Evolutionary conservation across 805 yeast genomes (phyloP).

Genomic region (Tetrapisispora iriomotensis): DNA sequence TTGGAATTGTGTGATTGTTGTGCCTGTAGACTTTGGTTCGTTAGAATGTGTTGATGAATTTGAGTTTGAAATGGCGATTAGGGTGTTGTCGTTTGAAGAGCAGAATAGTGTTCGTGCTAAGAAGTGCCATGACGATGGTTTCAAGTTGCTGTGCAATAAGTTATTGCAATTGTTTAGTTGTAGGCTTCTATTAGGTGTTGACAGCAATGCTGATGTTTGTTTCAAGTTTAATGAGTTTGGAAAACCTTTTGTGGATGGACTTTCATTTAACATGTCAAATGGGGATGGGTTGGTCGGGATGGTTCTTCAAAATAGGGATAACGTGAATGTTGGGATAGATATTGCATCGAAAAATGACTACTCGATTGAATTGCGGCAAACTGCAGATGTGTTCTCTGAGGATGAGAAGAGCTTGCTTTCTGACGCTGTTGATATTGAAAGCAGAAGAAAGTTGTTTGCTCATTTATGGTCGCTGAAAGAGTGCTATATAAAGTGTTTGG

Average conservation of each 20-base stretch:
- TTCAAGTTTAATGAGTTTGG: slow-evolving; percentile 38
- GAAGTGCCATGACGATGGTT: slow-evolving; percentile 29
- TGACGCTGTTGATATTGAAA: slow-evolving; percentile 6
- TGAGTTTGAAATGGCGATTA: slow-evolving; percentile 40
- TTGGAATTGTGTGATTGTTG: neutral
- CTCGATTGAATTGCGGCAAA: slow-evolving; percentile 27
- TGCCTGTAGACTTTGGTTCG: neutral
- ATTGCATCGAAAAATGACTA: slow-evolving; percentile 31
- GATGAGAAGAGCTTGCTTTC: slow-evolving; percentile 24
- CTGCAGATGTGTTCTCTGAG: slow-evolving; percentile 34
- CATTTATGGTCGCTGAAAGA: slow-evolving; percentile 76
- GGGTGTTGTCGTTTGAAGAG: slow-evolving; percentile 35
- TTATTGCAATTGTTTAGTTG: slow-evolving; percentile 39
- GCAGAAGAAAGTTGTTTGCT: slow-evolving; percentile 33
- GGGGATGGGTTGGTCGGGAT: slow-evolving; percentile 44
- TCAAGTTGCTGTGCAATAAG: slow-evolving; percentile 35
- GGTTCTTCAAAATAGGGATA: slow-evolving; percentile 28
- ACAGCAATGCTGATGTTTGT: neutral
- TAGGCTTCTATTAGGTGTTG: slow-evolving; percentile 8
- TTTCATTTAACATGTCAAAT: slow-evolving; percentile 47
- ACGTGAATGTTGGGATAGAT: slow-evolving; percentile 37
- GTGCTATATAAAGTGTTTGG: slow-evolving; percentile 57
- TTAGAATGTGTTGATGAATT: slow-evolving; percentile 15
- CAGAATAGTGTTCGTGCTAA: slow-evolving; percentile 36
- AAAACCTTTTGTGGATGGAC: slow-evolving; percentile 39